Evolutionary conservation across 176 grass and related monocot species (phyloP).

Genomic region (Eleusine indica): DNA sequence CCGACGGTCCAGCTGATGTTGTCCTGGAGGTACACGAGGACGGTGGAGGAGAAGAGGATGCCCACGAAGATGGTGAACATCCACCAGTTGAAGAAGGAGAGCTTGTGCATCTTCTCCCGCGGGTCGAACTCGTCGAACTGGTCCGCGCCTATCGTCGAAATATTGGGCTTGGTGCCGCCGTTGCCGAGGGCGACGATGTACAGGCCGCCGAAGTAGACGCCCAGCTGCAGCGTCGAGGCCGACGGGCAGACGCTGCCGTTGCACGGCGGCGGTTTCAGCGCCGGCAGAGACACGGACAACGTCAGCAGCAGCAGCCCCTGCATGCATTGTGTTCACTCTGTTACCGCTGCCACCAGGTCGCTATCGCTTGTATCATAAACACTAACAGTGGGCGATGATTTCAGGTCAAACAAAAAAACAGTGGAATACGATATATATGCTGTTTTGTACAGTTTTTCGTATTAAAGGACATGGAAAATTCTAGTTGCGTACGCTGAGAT

Average conservation of each 20-base stretch:
- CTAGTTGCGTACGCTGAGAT: neutral
- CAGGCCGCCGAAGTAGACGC: conserved; percentile 68
- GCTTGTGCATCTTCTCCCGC: conserved; percentile 66
- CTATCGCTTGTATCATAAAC: neutral
- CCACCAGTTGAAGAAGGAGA: conserved; percentile 99
- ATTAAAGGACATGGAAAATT: neutral
- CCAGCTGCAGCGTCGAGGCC: conserved; percentile 56
- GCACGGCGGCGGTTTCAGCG: conserved; percentile 68
- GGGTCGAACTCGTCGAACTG: conserved; percentile 87
- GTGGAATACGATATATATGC: neutral
- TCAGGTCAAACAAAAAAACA: neutral
- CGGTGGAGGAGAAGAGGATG: conserved; percentile 74
- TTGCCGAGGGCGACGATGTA: conserved; percentile 81
- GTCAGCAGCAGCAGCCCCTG: neutral
- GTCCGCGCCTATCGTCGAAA: conserved; percentile 90
- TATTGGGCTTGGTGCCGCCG: conserved; percentile 87
- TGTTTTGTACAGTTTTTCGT: neutral
- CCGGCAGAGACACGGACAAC: neutral
- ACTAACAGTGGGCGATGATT: neutral
- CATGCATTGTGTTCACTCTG: neutral
- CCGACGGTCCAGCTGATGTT: conserved; percentile 76
- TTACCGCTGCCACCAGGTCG: neutral
- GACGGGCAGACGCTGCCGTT: conserved; percentile 43
- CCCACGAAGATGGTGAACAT: conserved; percentile 78
- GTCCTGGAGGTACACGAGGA: conserved; percentile 94